A percentile compares a stretch with the other conserved stretches of the same genome.
phyloP scores from a whole-genome alignment of 2,329 filamentous ascomycete genomes.

The Pseudocercospora ulei region DNA sequence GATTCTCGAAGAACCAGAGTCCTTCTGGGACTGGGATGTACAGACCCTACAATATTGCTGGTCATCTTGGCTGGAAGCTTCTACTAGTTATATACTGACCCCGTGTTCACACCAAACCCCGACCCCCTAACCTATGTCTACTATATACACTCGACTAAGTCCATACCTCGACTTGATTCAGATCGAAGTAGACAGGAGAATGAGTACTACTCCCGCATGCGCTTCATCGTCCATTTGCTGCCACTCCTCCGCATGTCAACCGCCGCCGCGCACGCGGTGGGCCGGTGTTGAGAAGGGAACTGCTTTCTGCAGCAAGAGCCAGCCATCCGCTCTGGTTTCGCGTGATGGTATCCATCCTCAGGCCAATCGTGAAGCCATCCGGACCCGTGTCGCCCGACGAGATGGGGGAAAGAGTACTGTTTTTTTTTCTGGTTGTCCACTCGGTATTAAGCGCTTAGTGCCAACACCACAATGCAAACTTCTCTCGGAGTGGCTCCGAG shows the following conservation, averaged over 20 bases:
- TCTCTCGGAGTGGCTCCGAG: background rate
- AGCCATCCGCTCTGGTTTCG: conserved; percentile 14
- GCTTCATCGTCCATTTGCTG: conserved; percentile 19
- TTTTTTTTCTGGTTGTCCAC: conserved; percentile 15
- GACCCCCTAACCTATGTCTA: too few species aligned
- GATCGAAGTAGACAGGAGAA: conserved; percentile 20
- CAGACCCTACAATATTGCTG: too few species aligned
- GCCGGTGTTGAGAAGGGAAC: conserved; percentile 19
- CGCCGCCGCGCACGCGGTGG: conserved; percentile 17
- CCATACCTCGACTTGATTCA: too few species aligned
- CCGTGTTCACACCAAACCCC: too few species aligned
- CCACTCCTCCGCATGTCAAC: conserved; percentile 19
- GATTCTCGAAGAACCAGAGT: too few species aligned
- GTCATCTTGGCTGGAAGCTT: too few species aligned
- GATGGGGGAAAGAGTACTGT: conserved; percentile 19
- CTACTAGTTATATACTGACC: too few species aligned
- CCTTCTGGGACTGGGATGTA: too few species aligned
- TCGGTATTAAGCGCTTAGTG: conserved; percentile 11
- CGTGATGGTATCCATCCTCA: conserved; percentile 8
- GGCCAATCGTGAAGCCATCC: conserved; percentile 13
- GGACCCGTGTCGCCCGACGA: conserved; percentile 10
- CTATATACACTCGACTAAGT: too few species aligned
- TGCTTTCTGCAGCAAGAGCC: conserved; percentile 9
- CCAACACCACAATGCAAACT: too few species aligned
- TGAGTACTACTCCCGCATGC: conserved; percentile 28